Percentiles rank a stretch among this genome's conserved stretches.
Evolutionary conservation across 805 yeast species (phyloP).

Genomic region (Metschnikowia cerradonensis): DNA sequence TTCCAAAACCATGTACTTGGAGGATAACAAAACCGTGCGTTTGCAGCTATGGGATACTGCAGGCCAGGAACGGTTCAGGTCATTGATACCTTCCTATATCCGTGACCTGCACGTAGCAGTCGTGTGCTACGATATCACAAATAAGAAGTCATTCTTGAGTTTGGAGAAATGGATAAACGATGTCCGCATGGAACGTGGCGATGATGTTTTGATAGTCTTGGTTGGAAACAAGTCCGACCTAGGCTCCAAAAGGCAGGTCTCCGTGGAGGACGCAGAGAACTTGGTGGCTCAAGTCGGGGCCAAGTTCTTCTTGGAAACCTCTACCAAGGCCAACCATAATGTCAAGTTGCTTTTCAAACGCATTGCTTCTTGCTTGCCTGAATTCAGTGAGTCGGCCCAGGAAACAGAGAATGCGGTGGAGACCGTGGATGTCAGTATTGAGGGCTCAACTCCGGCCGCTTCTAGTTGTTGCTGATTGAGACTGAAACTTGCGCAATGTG

Average conservation of each 20-base stretch:
- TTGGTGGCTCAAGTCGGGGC: slow-evolving; percentile 71
- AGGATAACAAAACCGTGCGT: slow-evolving; percentile 86
- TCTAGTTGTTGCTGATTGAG: slow-evolving; percentile 12
- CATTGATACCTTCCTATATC: slow-evolving; percentile 91
- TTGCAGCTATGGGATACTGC: slow-evolving; percentile 98
- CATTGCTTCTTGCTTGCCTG: slow-evolving; percentile 89
- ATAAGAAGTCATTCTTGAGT: slow-evolving; percentile 76
- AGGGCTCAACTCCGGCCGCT: slow-evolving; percentile 15
- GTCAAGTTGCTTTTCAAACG: slow-evolving; percentile 86
- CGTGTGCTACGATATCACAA: slow-evolving; percentile 90
- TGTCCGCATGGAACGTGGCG: slow-evolving; percentile 89
- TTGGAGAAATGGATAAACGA: slow-evolving; percentile 92
- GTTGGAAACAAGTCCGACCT: slow-evolving; percentile 93
- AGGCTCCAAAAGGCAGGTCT: slow-evolving; percentile 71
- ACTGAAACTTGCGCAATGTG: background rate
- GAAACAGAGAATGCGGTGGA: slow-evolving; percentile 26
- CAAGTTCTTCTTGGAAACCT: slow-evolving; percentile 82
- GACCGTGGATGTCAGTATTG: slow-evolving; percentile 38
- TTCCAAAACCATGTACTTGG: slow-evolving; percentile 74
- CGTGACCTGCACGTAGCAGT: slow-evolving; percentile 97
- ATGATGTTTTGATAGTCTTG: slow-evolving; percentile 79
- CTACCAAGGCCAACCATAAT: slow-evolving; percentile 92
- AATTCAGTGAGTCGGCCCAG: slow-evolving; percentile 38
- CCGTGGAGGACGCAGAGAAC: slow-evolving; percentile 78
- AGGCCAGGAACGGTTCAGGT: slow-evolving; percentile 94